Evolutionary conservation across 2,329 filamentous ascomycete genomes (phyloP), one percentile per base, ranked within the genome.

Genomic region (Arthroderma uncinatum): DNA sequence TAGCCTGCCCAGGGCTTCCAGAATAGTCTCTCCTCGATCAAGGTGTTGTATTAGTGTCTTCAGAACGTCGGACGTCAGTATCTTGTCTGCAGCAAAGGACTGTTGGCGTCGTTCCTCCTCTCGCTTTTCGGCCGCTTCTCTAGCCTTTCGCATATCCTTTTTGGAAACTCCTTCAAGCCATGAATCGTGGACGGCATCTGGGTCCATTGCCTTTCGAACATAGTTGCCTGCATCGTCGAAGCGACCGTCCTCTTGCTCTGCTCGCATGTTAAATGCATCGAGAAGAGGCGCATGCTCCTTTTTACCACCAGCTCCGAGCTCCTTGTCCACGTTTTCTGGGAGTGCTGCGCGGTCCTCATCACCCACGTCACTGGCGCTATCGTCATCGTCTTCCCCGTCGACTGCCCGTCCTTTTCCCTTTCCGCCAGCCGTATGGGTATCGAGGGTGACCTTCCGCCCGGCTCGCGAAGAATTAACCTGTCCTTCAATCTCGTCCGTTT

Each of bases 91-190:
- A 59, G 83, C 81, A 25, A 85, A 79, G 58, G 85, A 83, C 63
- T 84, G 83, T 65, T 84, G 79, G 58, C 86, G 81, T 55, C 83
- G 79, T 66, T 94, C 90, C 1, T 82, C 82, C 60, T 95, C 89
- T 30, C 91, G 81, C 73, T 85, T 89, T 66, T 95, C 87, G 57
- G 93, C 87, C 2, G 93, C 93, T 61, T 87, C 89, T 40, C 85
- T 89, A 0, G 93, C 93, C 61, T 82, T 84, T 68, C 84, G 87
- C 79, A 97, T 95, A 58, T 96, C 90, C 71, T 92, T 95, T 70
- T 95, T 96, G 63, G 86, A 93, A 19, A 96, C 76, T 0, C 93
- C 93, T 47, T 95, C 87, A 19, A 98, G 74, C 93, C 93, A 98
- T 33, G 81, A 81, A 73, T 98, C 93, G 70, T 98, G 90, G 23